Evolutionary conservation across 805 yeast genomes (phyloP), one percentile per base, ranked within the genome.

Genomic region (Metschnikowia lachancei): DNA sequence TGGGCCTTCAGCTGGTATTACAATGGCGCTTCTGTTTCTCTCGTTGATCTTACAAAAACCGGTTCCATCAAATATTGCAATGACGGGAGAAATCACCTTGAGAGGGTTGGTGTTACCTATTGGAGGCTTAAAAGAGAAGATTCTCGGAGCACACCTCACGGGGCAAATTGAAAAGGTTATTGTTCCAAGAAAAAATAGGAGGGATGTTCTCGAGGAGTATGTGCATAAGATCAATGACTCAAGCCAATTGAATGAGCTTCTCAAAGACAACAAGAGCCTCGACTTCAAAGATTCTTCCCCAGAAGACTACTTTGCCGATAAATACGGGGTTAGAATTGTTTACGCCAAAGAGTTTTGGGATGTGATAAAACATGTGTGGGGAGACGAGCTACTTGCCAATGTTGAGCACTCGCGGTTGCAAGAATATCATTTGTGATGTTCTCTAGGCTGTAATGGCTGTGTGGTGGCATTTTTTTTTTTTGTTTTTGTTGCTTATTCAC

Each of bases 21-120:
- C 80, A 4, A 74, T 75, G 72, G 74, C 80, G 2, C 60, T 73
- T 39, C 71, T 69, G 68, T 71, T 75, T 43, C 60, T 75, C 28
- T 74, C 78, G 1, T 60, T 75, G 45, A 54, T 73, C 6, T 56
- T 75, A 32, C 69, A 72, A 42, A 72, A 66, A 41, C 75, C 77
- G 1, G 74, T 75, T 6, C 73, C 75, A 0, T 56, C 60, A 12
- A 67, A 70, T 41, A 68, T 85, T 41, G 95, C 95, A 41, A 85
- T 87, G 94, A 87, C 95, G 1, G 95, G 95, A 5, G 95, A 87
- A 62, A 82, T 87, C 50, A 85, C 94, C 0, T 72, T 87, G 3
- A 68, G 92, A 36, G 95, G 95, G 5, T 73, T 83, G 54, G 85
- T 87, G 0, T 69, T 87, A 37, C 91, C 91, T 7, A 87, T 87